Percentiles rank a stretch among this genome's conserved stretches.
These are phyloP conservation scores for Pseudonectria buxi DNA, from an alignment of 2,329 filamentous ascomycete genomes.

Conservation along the genomic window DNA sequence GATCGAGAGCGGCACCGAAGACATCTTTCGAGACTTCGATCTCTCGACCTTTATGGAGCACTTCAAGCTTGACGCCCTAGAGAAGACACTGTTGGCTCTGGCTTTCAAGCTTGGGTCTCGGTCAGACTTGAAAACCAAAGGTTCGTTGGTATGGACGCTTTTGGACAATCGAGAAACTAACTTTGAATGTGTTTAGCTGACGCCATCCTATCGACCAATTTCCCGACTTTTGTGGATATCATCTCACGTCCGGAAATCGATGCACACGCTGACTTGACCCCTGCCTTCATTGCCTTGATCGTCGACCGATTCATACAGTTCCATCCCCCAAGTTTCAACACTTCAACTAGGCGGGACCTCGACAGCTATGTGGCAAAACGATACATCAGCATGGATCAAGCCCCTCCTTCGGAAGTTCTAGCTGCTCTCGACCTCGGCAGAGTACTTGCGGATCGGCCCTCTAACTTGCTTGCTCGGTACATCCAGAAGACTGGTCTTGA, in stretches of 20 bases:
- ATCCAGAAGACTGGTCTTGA: slow-evolving; percentile 70
- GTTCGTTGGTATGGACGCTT: slow-evolving; percentile 40
- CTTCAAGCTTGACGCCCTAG: slow-evolving; percentile 83
- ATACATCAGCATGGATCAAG: slow-evolving; percentile 57
- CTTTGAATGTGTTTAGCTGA: slow-evolving; percentile 54
- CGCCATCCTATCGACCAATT: slow-evolving; percentile 78
- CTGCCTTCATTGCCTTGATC: slow-evolving; percentile 68
- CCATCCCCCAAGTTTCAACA: slow-evolving; percentile 78
- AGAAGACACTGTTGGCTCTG: slow-evolving; percentile 80
- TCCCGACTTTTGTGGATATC: slow-evolving; percentile 68
- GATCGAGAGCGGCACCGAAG: slow-evolving; percentile 82
- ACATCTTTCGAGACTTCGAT: slow-evolving; percentile 93
- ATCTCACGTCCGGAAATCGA: slow-evolving; percentile 59
- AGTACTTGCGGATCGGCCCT: slow-evolving; percentile 52
- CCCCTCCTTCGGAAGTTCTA: slow-evolving; percentile 64
- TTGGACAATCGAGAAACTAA: slow-evolving; percentile 43
- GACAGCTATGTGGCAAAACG: slow-evolving; percentile 60
- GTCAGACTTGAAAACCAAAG: slow-evolving; percentile 80
- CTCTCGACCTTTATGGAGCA: slow-evolving; percentile 93
- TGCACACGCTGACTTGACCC: slow-evolving; percentile 58
- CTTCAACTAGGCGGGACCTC: slow-evolving; percentile 64
- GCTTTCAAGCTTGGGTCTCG: slow-evolving; percentile 82
- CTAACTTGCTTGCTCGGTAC: slow-evolving; percentile 53
- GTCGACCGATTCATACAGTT: slow-evolving; percentile 83
- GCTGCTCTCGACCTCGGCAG: slow-evolving; percentile 64